A percentile compares a stretch with the other conserved stretches of the same genome.
Conservation (phyloP, 805 yeast genomes). For the Wickerhamomyces bisporus region DNA sequence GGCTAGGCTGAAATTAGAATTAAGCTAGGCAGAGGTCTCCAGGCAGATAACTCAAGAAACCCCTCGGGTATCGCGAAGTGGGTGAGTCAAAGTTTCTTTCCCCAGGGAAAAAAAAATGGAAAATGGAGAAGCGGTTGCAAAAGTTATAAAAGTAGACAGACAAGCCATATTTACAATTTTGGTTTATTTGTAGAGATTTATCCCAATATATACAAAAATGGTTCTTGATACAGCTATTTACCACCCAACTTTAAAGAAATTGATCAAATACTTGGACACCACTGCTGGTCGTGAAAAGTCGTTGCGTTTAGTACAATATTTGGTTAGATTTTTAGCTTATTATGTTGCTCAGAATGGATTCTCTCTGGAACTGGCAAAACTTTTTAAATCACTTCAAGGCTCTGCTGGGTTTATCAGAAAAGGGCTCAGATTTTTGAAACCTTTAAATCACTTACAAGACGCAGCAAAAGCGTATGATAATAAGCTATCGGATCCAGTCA, state of each 20-base stretch:
- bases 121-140: conserved; percentile 1
- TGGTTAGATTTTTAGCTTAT: conserved; percentile 66
- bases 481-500: conserved; percentile 58
- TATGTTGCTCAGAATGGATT: conserved; percentile 55
- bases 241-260: conserved; percentile 65
- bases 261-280: conserved; percentile 59
- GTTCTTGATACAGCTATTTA: conserved; percentile 63
- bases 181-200: no score
- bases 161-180: no score
- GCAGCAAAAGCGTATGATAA: conserved; percentile 65
- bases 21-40: no score
- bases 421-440: conserved; percentile 79
- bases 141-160: no score
- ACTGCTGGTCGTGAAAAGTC: conserved; percentile 78
- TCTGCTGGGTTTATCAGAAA: conserved; percentile 73
- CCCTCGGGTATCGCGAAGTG: no score
- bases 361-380: conserved; percentile 38
- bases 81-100: no score
- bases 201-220: conserved; percentile 32
- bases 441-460: conserved; percentile 64
- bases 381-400: conserved; percentile 51
- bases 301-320: conserved; percentile 73
- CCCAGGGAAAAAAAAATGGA: background rate
- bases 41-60: no score
- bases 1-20: no score